Percentiles rank a stretch among this genome's conserved stretches.
These are phyloP conservation scores for Penicillium sp. DNA, from an alignment of 2,329 filamentous ascomycete genomes.

Conservation along the genomic window DNA sequence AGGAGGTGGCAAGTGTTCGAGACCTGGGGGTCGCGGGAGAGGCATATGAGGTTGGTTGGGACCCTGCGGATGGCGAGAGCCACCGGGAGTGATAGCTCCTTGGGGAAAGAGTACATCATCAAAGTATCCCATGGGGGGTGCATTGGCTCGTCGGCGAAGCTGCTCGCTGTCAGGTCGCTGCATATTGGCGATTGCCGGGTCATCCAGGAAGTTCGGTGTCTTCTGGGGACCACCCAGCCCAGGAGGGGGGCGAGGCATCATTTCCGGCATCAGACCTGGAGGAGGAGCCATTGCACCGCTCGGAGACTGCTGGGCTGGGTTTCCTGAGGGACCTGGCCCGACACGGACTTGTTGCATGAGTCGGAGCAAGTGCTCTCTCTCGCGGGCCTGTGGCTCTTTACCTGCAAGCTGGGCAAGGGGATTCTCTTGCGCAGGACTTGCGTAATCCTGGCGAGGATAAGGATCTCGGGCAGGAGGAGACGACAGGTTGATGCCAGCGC, in stretches of 20 bases:
- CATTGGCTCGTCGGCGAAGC: conserved; percentile 38
- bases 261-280: conserved; percentile 36
- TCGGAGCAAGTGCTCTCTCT: conserved; percentile 79
- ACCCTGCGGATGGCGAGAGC: conserved; percentile 31
- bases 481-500: conserved; percentile 19
- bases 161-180: conserved; percentile 37
- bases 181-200: conserved; percentile 43
- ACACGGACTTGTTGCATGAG: conserved; percentile 64
- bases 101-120: conserved; percentile 41
- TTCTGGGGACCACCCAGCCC: conserved; percentile 34
- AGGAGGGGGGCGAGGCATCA: conserved; percentile 33
- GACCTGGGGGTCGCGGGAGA: conserved; percentile 43
- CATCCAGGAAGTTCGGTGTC: conserved; percentile 39
- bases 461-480: conserved; percentile 35
- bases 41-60: conserved; percentile 35
- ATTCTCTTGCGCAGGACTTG: conserved; percentile 27
- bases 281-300: conserved; percentile 31
- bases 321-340: conserved; percentile 26
- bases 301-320: conserved; percentile 27
- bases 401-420: conserved; percentile 31
- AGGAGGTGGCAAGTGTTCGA: conserved; percentile 41
- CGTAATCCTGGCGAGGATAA: conserved; percentile 31
- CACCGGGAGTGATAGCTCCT: conserved; percentile 34
- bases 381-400: conserved; percentile 48
- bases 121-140: conserved; percentile 38